Percentiles rank a stretch among this genome's conserved stretches.
phyloP scores from a whole-genome alignment of 192 early-diverging fungal species.

The Physocladia obscura region DNA sequence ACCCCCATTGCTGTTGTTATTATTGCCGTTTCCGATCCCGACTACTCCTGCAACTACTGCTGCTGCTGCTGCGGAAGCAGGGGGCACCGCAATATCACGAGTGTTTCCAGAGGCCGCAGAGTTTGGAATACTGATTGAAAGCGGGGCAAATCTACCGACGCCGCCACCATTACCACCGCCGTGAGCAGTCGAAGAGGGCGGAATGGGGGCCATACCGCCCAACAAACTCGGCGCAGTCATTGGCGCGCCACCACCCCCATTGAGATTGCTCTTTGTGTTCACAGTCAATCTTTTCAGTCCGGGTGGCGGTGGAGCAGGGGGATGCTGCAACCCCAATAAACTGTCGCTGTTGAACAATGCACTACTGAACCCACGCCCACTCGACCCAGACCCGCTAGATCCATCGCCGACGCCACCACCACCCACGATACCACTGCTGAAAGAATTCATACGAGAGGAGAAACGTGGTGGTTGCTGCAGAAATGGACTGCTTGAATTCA shows the following conservation, averaged over 20 bases:
- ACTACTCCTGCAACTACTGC: not conserved
- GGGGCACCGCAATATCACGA: too few relatives aligned
- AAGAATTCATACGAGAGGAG: conserved; percentile 22
- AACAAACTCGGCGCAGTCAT: conserved; percentile 11
- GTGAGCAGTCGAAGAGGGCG: not conserved
- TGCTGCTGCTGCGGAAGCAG: not conserved
- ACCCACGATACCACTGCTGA: too few relatives aligned
- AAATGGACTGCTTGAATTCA: too few relatives aligned
- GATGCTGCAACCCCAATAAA: conserved; percentile 32
- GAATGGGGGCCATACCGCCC: not conserved
- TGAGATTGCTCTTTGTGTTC: too few relatives aligned
- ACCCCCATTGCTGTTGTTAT: conserved; percentile 20
- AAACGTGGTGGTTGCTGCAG: conserved; percentile 14
- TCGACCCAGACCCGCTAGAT: too few relatives aligned
- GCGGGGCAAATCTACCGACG: not conserved
- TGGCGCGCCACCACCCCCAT: too few relatives aligned
- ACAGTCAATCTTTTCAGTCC: too few relatives aligned
- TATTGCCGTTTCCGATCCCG: conserved; percentile 21
- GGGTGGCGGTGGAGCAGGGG: too few relatives aligned
- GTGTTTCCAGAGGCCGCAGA: not conserved
- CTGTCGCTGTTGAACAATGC: conserved; percentile 51
- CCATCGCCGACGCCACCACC: too few relatives aligned
- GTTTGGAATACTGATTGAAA: conserved; percentile 15
- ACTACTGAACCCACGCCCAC: conserved; percentile 46
- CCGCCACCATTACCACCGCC: not conserved